These are phyloP conservation scores for Aspergillus baeticus DNA, from an alignment of 495 filamentous ascomycete genomes.

Conservation along the genomic window DNA sequence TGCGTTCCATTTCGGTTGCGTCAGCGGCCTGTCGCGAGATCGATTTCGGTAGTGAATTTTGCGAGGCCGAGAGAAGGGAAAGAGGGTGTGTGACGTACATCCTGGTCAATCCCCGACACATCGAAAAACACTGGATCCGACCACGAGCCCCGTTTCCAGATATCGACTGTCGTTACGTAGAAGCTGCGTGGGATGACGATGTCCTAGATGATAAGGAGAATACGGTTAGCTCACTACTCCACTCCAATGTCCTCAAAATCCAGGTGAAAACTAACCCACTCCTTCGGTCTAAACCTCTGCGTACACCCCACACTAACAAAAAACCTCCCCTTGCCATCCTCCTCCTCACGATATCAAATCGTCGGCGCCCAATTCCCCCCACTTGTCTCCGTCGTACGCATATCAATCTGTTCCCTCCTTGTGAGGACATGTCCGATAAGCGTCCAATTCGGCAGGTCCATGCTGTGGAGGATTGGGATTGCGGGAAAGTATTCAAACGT, in stretches of 20 bases:
- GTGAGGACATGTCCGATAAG: constrained; percentile 54
- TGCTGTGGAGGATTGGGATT: not conserved
- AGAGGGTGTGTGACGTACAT: too few relatives aligned
- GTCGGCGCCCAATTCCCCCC: constrained; percentile 48
- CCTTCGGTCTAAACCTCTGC: not conserved
- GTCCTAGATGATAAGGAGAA: not conserved
- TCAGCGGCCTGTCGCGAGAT: not conserved
- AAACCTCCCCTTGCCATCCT: not conserved
- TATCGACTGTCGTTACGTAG: not conserved
- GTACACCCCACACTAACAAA: not conserved
- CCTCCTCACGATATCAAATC: constrained; percentile 33
- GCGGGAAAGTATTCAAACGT: constrained; percentile 7
- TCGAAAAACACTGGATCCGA: not conserved
- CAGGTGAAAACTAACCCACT: not conserved
- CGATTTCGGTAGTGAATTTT: not conserved
- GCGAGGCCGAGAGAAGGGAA: not conserved
- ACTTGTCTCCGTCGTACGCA: constrained; percentile 52
- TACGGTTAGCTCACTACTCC: too few relatives aligned
- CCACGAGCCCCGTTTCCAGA: not conserved
- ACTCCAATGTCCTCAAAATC: too few relatives aligned
- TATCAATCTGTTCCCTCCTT: constrained; percentile 58
- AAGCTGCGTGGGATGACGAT: not conserved
- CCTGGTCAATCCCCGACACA: not conserved
- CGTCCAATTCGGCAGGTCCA: not conserved
- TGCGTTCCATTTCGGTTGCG: not conserved